phyloP scores from a whole-genome alignment of 164 flowering plant genomes.

The Magnolia kwangsiensis region DNA sequence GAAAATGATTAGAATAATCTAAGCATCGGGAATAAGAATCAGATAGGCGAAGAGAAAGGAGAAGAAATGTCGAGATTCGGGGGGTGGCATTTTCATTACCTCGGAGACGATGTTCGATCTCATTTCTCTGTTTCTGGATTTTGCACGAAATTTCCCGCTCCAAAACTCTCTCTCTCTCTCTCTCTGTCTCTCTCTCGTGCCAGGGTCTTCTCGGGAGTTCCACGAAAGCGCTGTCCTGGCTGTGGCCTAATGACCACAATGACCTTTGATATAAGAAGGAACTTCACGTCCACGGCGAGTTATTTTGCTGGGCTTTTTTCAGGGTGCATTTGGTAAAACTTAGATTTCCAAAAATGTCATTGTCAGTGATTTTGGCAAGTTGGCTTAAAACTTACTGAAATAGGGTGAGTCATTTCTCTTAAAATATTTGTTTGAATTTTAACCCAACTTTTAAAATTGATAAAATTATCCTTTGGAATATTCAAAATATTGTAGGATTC shows the following conservation, averaged over 20 bases:
- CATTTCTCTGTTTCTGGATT: slow-evolving; percentile 24
- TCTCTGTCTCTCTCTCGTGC: neutral
- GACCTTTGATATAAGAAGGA: neutral
- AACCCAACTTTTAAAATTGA: too few species aligned
- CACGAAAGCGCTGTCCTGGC: neutral
- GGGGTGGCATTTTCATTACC: slow-evolving; percentile 25
- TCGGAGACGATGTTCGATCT: slow-evolving; percentile 70
- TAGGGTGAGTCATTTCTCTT: too few species aligned
- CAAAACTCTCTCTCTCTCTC: neutral
- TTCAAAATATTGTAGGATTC: too few species aligned
- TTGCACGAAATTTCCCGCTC: slow-evolving; percentile 17
- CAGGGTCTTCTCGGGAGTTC: too few species aligned
- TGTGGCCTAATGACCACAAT: neutral
- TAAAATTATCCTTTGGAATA: too few species aligned
- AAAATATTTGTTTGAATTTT: too few species aligned
- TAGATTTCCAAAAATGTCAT: too few species aligned
- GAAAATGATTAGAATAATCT: neutral
- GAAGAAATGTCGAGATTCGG: neutral
- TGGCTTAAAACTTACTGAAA: too few species aligned
- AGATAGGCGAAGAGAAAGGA: neutral
- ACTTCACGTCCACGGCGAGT: neutral
- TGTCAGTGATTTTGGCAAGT: too few species aligned
- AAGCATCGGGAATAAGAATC: neutral
- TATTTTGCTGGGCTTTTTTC: too few species aligned
- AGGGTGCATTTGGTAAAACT: too few species aligned